Base-by-base conservation (phyloP, 768 basidiomycete genomes). In the Suillus plorans region DNA sequence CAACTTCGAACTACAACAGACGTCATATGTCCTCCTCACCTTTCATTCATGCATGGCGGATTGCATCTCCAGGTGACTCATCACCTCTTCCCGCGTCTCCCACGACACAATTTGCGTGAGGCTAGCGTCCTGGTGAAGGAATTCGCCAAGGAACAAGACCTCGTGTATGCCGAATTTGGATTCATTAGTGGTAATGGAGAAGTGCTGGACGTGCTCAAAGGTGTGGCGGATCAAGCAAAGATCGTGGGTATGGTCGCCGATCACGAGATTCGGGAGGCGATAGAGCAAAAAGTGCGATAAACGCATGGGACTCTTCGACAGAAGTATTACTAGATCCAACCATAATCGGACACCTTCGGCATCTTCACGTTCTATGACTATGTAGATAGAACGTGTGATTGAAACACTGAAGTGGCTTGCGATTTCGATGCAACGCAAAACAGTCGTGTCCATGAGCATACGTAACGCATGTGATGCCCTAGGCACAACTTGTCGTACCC, bases 1-100 rank as follows among this genome's bases (percentile, higher is more conserved):
- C 97, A 99, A 76, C 80, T 99, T 70, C 91, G 97, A 57, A 99
- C 97, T n/a, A 99, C 97, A 0, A 91, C 93, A 53, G 97, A 99
- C 76, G 94, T 99, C 49, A 86, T 92, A 66, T 99, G 97, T 77
- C 86, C 88, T 3, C 82, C 89, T 1, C 86, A 87, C 39, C 83
- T 98, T 69, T 92, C 85, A 60, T 98, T 95, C 73, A 78, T 99
- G 41, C 97, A 99, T 72, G 97, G 97, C 13, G 97, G 97, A n/a
- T 85, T 99, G 22, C 94, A 99, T 70, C 87, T 99, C 14, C 97
- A 99, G 77, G 94, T 98, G 50, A 95, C 97, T 2, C 97, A 99
- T 70, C 96, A 98, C 76, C 84, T 99, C 64, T 98, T 98, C 81
- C 97, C 97, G 22, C 89, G 97, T 13, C 82, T 98, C 1, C 97